Conservation (phyloP, 805 yeast species). For the Lachancea fermentati region DNA sequence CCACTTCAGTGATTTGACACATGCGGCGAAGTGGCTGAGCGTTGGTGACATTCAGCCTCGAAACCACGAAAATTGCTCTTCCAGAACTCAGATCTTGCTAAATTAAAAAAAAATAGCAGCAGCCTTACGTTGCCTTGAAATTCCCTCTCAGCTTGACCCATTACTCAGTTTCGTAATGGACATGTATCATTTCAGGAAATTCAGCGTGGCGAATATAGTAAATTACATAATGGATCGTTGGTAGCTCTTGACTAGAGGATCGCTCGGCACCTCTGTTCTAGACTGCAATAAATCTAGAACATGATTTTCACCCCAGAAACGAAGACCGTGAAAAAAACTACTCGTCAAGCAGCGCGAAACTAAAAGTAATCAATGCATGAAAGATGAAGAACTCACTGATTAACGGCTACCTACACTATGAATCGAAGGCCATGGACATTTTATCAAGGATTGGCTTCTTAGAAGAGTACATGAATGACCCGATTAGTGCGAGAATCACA, state of each 20-base stretch:
- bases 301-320: neutral
- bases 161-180: neutral
- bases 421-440: slow-evolving; percentile 14
- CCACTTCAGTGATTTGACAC: no score
- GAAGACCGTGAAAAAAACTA: neutral
- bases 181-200: neutral
- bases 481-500: slow-evolving; percentile 32
- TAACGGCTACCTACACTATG: slow-evolving; percentile 17
- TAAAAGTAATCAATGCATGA: neutral
- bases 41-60: neutral
- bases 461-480: slow-evolving; percentile 21
- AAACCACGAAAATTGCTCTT: neutral
- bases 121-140: neutral
- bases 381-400: neutral
- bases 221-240: no score
- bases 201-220: no score
- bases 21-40: neutral
- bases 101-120: neutral
- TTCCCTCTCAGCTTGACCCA: neutral
- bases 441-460: slow-evolving; percentile 13
- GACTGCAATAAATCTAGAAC: neutral
- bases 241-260: neutral
- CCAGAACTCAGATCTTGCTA: neutral
- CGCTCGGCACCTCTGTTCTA: neutral
- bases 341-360: neutral